These are phyloP conservation scores for Phanerodontia chrysosporium DNA, from an alignment of 768 basidiomycete genomes.

Conservation along the genomic window DNA sequence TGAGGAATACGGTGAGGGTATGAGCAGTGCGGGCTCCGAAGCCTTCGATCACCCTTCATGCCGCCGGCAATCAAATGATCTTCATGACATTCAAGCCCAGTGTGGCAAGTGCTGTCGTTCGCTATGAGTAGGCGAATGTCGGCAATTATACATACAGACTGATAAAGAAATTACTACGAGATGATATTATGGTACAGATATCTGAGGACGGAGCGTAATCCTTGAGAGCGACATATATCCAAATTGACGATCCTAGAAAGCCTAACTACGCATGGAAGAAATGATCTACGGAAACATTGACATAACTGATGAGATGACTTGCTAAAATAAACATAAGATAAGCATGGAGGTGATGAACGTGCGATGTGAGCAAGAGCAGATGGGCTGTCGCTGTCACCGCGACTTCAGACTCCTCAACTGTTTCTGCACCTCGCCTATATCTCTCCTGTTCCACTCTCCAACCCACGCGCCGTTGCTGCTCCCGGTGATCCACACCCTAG, in stretches of 20 bases:
- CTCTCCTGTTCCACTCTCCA: conserved; percentile 18
- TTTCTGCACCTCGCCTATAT: conserved; percentile 17
- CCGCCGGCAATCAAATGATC: not conserved
- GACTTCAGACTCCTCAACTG: conserved; percentile 8
- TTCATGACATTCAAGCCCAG: not conserved
- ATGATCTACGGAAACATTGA: too few species aligned
- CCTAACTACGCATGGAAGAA: too few species aligned
- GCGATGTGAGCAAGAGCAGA: too few species aligned
- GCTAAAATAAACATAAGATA: too few species aligned
- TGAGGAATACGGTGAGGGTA: not conserved
- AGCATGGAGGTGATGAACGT: too few species aligned
- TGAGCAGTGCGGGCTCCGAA: not conserved
- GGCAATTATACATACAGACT: too few species aligned
- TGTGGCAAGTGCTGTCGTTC: not conserved
- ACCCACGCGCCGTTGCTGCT: conserved; percentile 8
- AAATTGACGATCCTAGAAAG: too few species aligned
- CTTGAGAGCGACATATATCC: too few species aligned
- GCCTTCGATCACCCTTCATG: not conserved
- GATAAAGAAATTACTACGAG: too few species aligned
- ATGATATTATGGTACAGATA: too few species aligned
- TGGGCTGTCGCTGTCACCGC: conserved; percentile 7
- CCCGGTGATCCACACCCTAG: conserved; percentile 10
- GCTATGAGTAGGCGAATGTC: not conserved
- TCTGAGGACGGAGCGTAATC: too few species aligned
- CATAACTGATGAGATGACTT: too few species aligned